Base-by-base conservation (phyloP, 2,329 filamentous ascomycete species). In the Botryotinia calthae region DNA sequence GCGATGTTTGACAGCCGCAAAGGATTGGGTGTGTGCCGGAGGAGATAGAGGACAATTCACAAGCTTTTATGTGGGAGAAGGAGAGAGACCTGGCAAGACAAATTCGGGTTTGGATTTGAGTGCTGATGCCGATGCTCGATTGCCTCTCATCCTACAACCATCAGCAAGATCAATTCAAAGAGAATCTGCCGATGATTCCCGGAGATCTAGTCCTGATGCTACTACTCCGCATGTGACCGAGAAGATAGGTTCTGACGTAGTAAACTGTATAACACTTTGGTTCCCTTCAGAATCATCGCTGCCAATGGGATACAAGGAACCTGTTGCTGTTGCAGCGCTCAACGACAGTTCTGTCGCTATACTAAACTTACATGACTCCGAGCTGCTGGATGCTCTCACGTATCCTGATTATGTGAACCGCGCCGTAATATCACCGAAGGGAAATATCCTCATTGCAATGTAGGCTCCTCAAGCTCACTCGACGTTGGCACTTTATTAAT, bases 331-430 rank as follows among this genome's bases (percentile, higher is more conserved):
- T 63, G 84, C 98, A 78, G 89, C 93, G 63, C 98, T 98, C 83
- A 99, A 99, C 81, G 96, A 98, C 83, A 91, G 90, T 80, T 94
- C 93, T 1, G 92, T 98, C 72, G 91, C 91, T 42, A 84, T 98
- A n/a, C 93, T 97, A 80, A 92, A 91, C 66, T 84, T 98, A 31
- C 85, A 88, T 42, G 88, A 91, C 70, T 88, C 89, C 22, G 86
- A 92, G 74, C 85, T 91, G 51, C 83, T 97, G 34, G 89, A 93
- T 71, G 87, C 90, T 61, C 84, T 98, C 70, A 86, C 88, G 6
- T 91, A 97, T 76, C 91, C 93, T 8, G 92, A 95, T 80, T 92
- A 90, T 76, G 95, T 98, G 84, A 99, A 99, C 79, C 94, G 97
- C 79, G 93, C 95, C 48, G 89, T 95, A n/a, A 91, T 99, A 70